Evolutionary conservation across 1,284 basidiomycete species (phyloP).

Genomic region (Ustilago lituana): DNA sequence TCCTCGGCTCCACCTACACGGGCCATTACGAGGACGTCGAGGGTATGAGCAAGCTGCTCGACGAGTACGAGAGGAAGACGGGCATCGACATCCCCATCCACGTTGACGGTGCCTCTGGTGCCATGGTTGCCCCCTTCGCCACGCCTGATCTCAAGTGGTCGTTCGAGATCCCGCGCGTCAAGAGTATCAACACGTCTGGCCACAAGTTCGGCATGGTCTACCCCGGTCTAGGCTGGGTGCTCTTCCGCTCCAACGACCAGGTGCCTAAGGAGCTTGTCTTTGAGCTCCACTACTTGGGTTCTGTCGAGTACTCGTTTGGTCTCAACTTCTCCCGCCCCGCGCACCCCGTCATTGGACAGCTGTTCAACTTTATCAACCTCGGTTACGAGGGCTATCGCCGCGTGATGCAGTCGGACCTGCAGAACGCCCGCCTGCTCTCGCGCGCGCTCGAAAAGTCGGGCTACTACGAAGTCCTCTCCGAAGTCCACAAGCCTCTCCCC

Average conservation of each 20-base stretch:
- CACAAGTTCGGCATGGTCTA: constrained; percentile 90
- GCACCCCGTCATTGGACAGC: constrained; percentile 87
- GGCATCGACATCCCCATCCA: constrained; percentile 75
- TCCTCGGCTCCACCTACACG: constrained; percentile 81
- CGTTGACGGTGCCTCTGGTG: constrained; percentile 70
- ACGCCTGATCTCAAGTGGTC: constrained; percentile 84
- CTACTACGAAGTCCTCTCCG: constrained; percentile 74
- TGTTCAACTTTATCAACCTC: constrained; percentile 76
- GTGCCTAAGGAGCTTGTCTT: constrained; percentile 76
- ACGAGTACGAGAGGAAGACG: constrained; percentile 83
- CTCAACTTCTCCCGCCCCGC: constrained; percentile 94
- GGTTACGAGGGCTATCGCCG: constrained; percentile 65
- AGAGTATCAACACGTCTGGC: constrained; percentile 76
- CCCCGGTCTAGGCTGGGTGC: constrained; percentile 73
- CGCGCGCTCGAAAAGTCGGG: constrained; percentile 84
- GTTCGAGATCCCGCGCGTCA: constrained; percentile 74
- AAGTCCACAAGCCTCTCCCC: constrained; percentile 68
- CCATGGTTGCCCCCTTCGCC: constrained; percentile 76
- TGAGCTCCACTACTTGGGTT: constrained; percentile 76
- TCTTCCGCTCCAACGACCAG: constrained; percentile 59
- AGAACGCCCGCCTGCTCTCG: constrained; percentile 81
- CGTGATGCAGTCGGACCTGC: constrained; percentile 77
- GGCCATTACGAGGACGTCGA: constrained; percentile 92
- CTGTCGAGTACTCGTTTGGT: constrained; percentile 74
- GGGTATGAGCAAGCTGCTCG: constrained; percentile 83